phyloP scores from a whole-genome alignment of 2,329 filamentous ascomycete genomes.

The Ambrosiella beaveri region DNA sequence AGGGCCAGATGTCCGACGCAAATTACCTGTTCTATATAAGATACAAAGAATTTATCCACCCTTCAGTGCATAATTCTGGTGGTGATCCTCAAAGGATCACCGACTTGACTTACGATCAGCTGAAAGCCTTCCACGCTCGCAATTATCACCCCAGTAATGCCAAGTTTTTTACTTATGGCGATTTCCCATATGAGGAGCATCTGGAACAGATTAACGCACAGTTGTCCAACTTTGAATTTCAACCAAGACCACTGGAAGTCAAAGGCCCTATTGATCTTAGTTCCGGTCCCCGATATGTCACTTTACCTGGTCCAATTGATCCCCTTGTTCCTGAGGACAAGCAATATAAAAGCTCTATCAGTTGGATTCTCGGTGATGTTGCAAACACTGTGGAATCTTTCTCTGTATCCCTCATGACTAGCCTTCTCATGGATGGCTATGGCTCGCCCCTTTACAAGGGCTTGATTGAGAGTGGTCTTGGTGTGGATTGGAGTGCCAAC shows the following conservation, averaged over 20 bases:
- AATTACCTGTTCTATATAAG: slow-evolving; percentile 91
- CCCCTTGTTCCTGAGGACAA: slow-evolving; percentile 70
- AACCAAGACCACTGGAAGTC: slow-evolving; percentile 25
- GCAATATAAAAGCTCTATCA: slow-evolving; percentile 85
- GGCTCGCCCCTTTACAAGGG: slow-evolving; percentile 83
- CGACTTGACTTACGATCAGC: slow-evolving; percentile 77
- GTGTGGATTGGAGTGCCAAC: slow-evolving; percentile 88
- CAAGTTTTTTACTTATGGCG: slow-evolving; percentile 87
- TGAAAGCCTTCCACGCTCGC: slow-evolving; percentile 72
- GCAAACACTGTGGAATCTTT: slow-evolving; percentile 77
- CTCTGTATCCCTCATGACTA: slow-evolving; percentile 64
- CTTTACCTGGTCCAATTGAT: slow-evolving; percentile 65
- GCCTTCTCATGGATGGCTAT: slow-evolving; percentile 80
- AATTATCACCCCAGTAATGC: slow-evolving; percentile 98
- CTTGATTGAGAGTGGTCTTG: slow-evolving; percentile 75
- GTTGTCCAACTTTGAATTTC: slow-evolving; percentile 54
- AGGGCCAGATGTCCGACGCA: slow-evolving; percentile 95
- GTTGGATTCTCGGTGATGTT: slow-evolving; percentile 78
- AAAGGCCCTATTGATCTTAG: slow-evolving; percentile 62
- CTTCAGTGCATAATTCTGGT: slow-evolving; percentile 87
- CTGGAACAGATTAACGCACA: slow-evolving; percentile 61
- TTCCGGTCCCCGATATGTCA: slow-evolving; percentile 49
- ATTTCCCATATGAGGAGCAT: slow-evolving; percentile 73
- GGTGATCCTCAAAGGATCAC: slow-evolving; percentile 95
- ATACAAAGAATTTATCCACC: slow-evolving; percentile 89